These are phyloP conservation scores for Papiliotrema laurentii DNA, from an alignment of 1,284 basidiomycete species.

Conservation along the genomic window DNA sequence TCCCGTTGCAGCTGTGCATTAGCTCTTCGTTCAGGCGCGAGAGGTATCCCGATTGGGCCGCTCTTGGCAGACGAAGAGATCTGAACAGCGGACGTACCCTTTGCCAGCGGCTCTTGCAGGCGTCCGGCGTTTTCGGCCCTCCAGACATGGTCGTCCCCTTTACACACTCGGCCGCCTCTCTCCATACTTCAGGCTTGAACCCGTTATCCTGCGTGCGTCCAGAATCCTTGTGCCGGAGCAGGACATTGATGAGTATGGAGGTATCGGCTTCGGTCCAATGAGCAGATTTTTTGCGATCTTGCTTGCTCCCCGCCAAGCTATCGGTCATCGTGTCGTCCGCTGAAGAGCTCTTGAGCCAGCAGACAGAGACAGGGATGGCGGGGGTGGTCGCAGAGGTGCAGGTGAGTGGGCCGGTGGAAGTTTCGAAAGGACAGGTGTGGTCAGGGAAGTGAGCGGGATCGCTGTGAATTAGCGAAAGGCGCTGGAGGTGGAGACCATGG, in stretches of 20 bases:
- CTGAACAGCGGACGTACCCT: slow-evolving; percentile 13
- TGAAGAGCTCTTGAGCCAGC: no score
- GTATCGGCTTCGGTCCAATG: slow-evolving; percentile 42
- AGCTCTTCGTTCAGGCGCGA: not conserved
- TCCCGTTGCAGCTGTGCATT: slow-evolving; percentile 32
- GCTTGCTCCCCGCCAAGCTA: no score
- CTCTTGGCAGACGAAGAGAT: not conserved
- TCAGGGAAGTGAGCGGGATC: no score
- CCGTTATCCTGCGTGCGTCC: slow-evolving; percentile 41
- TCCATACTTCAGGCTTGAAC: slow-evolving; percentile 43
- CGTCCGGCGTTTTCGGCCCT: slow-evolving; percentile 41
- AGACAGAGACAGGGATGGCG: not conserved
- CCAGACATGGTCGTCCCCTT: slow-evolving; percentile 27
- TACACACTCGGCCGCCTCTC: slow-evolving; percentile 25
- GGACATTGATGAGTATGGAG: slow-evolving; percentile 23
- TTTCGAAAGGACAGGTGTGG: no score
- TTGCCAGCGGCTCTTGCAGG: slow-evolving; percentile 44
- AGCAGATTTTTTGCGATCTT: slow-evolving; percentile 38
- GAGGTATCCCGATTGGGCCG: not conserved
- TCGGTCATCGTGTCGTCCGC: slow-evolving; percentile 12
- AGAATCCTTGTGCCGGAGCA: slow-evolving; percentile 29
- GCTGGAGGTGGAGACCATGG: no score
- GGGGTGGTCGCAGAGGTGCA: no score
- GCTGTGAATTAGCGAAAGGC: no score
- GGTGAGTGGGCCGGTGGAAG: no score